phyloP scores from a whole-genome alignment of 306 rosid species.

The Bauhinia variegata region DNA sequence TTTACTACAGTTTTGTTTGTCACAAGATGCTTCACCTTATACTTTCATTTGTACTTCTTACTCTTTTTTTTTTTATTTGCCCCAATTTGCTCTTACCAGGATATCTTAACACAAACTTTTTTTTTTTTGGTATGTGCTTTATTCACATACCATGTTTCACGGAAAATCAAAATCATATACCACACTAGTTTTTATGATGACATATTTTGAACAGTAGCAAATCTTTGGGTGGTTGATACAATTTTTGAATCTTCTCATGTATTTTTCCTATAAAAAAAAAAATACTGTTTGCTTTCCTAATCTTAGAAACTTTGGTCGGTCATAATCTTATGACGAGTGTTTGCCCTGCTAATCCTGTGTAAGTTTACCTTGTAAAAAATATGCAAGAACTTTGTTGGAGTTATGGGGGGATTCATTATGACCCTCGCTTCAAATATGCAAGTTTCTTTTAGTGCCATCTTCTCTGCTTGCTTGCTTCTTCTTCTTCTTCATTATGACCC shows the following conservation, averaged over 20 bases:
- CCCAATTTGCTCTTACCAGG: background rate
- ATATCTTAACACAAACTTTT: background rate
- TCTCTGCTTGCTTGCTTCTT: constrained; percentile 31
- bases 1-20: constrained; percentile 4
- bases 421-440: constrained; percentile 16
- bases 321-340: background rate
- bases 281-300: background rate
- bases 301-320: background rate
- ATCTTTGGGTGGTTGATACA: too few species aligned
- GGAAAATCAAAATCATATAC: too few species aligned
- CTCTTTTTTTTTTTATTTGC: too few species aligned
- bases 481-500: too few species aligned
- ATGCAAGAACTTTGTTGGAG: constrained; percentile 9
- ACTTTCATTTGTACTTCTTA: background rate
- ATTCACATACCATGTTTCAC: background rate
- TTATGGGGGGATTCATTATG: constrained; percentile 12
- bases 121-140: background rate
- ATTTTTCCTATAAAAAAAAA: too few species aligned
- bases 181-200: too few species aligned
- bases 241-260: too few species aligned
- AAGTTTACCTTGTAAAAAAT: background rate
- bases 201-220: too few species aligned
- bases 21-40: background rate
- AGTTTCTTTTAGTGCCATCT: constrained; percentile 1
- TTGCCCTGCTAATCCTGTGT: background rate